A percentile compares a stretch with the other conserved stretches of the same genome.
Evolutionary conservation across 2,329 filamentous ascomycete species (phyloP).

Genomic region (Allantophomopsis lycopodina): DNA sequence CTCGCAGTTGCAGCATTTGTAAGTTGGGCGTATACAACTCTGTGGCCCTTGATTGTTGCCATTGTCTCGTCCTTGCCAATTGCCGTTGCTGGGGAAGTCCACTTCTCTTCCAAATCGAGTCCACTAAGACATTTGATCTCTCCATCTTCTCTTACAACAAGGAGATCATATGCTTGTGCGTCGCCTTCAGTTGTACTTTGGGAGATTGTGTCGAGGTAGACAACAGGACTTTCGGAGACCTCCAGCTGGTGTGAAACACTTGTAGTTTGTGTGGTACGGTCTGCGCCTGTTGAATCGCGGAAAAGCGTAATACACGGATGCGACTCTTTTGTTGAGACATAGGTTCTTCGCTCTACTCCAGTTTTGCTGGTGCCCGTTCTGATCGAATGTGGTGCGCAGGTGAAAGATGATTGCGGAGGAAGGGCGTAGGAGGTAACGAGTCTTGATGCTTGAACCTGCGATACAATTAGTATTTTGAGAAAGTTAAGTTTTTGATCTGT

Average conservation of each 20-base stretch:
- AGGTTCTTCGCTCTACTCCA: slow-evolving; percentile 43
- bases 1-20: slow-evolving; percentile 17
- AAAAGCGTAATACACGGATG: slow-evolving; percentile 42
- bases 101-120: slow-evolving; percentile 33
- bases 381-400: slow-evolving; percentile 45
- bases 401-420: slow-evolving; percentile 49
- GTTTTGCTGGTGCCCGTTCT: slow-evolving; percentile 26
- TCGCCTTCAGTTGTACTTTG: slow-evolving; percentile 9
- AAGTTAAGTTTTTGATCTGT: slow-evolving; percentile 1
- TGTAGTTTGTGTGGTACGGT: slow-evolving; percentile 37
- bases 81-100: slow-evolving; percentile 26
- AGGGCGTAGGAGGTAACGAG: slow-evolving; percentile 55
- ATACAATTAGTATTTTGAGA: slow-evolving; percentile 3
- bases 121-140: slow-evolving; percentile 46
- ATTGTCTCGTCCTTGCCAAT: slow-evolving; percentile 19
- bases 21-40: slow-evolving; percentile 17
- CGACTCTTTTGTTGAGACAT: slow-evolving; percentile 36
- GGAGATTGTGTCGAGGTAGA: slow-evolving; percentile 25
- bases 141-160: slow-evolving; percentile 46
- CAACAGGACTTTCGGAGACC: slow-evolving; percentile 22
- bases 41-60: slow-evolving; percentile 17
- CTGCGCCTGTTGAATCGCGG: slow-evolving; percentile 37
- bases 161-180: slow-evolving; percentile 22
- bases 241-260: slow-evolving; percentile 29
- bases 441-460: slow-evolving; percentile 43